These are phyloP conservation scores for Hypocreales sp. DNA, from an alignment of 2,329 filamentous ascomycete genomes.

Conservation along the genomic window DNA sequence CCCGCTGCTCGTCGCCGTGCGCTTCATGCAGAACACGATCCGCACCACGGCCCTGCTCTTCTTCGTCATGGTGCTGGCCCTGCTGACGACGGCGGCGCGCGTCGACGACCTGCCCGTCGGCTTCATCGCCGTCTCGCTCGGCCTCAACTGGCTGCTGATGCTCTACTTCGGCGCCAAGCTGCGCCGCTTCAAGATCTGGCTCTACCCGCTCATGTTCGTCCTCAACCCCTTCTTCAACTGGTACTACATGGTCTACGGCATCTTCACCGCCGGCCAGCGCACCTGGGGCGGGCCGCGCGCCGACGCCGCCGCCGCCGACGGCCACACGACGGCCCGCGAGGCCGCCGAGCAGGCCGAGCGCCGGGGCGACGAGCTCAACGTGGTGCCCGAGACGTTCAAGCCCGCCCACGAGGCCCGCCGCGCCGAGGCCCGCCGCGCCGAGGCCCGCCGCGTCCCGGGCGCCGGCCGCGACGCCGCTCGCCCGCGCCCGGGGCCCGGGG, in stretches of 20 bases:
- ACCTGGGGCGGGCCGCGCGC: conserved; percentile 93
- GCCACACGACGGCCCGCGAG: conserved; percentile 59
- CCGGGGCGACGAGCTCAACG: conserved; percentile 74
- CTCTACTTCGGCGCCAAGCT: conserved; percentile 85
- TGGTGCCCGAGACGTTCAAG: conserved; percentile 75
- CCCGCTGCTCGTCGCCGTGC: conserved; percentile 68
- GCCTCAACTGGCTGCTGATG: conserved; percentile 91
- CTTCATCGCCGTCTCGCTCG: conserved; percentile 84
- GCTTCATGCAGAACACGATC: conserved; percentile 94
- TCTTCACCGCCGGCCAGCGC: conserved; percentile 83
- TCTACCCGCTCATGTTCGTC: conserved; percentile 92
- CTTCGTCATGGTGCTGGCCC: conserved; percentile 79
- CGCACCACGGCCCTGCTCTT: conserved; percentile 86
- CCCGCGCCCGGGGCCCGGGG: too few relatives aligned
- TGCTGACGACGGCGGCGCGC: conserved; percentile 70
- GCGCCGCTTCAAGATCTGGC: conserved; percentile 79
- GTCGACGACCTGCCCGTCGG: conserved; percentile 72
- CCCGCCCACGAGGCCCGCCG: conserved; percentile 35
- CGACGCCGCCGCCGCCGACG: conserved; percentile 70
- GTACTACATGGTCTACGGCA: conserved; percentile 95
- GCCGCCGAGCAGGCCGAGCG: conserved; percentile 71
- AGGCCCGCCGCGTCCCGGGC: background rate
- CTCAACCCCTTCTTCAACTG: conserved; percentile 96
- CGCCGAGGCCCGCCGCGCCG: conserved; percentile 2
- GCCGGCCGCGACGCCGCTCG: too few relatives aligned